A percentile compares a stretch with the other conserved stretches of the same genome.
Evolutionary conservation across 2,329 filamentous ascomycete species (phyloP).

Genomic region (Colletotrichum neosansevieriae): DNA sequence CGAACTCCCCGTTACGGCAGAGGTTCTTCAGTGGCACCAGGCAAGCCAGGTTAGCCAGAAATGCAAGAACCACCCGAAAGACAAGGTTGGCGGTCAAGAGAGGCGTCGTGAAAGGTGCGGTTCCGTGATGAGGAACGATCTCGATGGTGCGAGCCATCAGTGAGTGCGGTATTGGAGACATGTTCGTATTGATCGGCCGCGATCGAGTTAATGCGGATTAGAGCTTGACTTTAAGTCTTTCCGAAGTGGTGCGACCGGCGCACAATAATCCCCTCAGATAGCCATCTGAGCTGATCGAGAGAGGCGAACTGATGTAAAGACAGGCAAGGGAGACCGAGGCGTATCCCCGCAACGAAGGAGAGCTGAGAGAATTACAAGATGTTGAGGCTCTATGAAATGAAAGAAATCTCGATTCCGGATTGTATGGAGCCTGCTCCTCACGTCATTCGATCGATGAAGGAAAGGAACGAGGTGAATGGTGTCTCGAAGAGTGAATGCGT

Average conservation of each 20-base stretch:
- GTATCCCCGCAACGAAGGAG: too few relatives aligned
- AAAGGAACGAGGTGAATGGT: too few relatives aligned
- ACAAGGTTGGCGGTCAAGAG: constrained; percentile 59
- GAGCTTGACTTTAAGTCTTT: not conserved
- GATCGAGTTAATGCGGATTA: not conserved
- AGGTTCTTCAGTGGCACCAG: constrained; percentile 65
- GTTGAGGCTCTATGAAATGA: too few relatives aligned
- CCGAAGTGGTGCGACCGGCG: constrained; percentile 8
- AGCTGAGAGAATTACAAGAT: too few relatives aligned
- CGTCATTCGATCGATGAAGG: too few relatives aligned
- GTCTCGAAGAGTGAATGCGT: too few relatives aligned
- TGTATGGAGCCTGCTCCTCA: too few relatives aligned
- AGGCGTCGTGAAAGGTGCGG: constrained; percentile 40
- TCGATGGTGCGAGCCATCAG: constrained; percentile 1
- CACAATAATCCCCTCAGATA: not conserved
- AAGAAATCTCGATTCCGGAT: too few relatives aligned
- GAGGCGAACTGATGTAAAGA: not conserved
- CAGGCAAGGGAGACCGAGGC: too few relatives aligned
- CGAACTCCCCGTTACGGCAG: constrained; percentile 65
- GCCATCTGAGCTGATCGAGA: not conserved
- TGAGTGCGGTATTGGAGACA: constrained; percentile 6
- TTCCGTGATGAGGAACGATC: constrained; percentile 24
- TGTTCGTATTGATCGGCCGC: not conserved
- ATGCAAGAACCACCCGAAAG: constrained; percentile 60
- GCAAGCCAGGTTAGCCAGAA: constrained; percentile 59